A percentile compares a stretch with the other conserved stretches of the same genome.
Conservation (phyloP, 2,329 filamentous ascomycete species). For the Emmonsia crescens region DNA sequence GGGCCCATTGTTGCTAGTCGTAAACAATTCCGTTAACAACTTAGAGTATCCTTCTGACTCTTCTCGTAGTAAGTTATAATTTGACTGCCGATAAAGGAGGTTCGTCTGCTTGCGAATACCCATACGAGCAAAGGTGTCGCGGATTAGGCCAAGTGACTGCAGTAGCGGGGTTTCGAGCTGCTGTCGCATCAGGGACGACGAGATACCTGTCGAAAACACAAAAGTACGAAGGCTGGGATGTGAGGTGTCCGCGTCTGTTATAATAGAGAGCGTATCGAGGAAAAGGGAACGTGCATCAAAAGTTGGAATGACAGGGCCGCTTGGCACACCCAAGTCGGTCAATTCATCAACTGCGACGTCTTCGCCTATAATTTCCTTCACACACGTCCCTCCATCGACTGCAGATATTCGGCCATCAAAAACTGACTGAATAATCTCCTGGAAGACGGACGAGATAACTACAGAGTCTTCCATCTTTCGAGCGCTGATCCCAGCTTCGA, state of each 20-base stretch:
- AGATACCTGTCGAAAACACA: slow-evolving; percentile 60
- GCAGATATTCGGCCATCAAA: slow-evolving; percentile 58
- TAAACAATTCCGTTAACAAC: slow-evolving; percentile 89
- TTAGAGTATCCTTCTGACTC: slow-evolving; percentile 97
- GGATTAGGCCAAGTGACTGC: slow-evolving; percentile 65
- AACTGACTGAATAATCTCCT: slow-evolving; percentile 71
- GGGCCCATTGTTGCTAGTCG: slow-evolving; percentile 63
- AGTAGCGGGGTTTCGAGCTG: slow-evolving; percentile 72
- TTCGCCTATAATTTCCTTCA: slow-evolving; percentile 62
- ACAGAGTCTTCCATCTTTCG: slow-evolving; percentile 57
- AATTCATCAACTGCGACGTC: slow-evolving; percentile 40
- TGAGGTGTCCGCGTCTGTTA: slow-evolving; percentile 60
- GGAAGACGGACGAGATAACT: slow-evolving; percentile 61
- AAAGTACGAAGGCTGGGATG: slow-evolving; percentile 53
- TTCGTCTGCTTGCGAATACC: slow-evolving; percentile 87
- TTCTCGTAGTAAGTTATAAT: slow-evolving; percentile 90
- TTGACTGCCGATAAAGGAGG: slow-evolving; percentile 85
- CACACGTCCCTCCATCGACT: slow-evolving; percentile 56
- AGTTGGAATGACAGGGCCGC: slow-evolving; percentile 18
- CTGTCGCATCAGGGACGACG: slow-evolving; percentile 61
- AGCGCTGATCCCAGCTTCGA: slow-evolving; percentile 54
- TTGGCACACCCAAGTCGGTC: slow-evolving; percentile 36
- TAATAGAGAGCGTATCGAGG: slow-evolving; percentile 69
- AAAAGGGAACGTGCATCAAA: slow-evolving; percentile 62
- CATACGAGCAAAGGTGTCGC: slow-evolving; percentile 72